Base-by-base conservation (phyloP, 306 rosid species). In the Rubus idaeus region DNA sequence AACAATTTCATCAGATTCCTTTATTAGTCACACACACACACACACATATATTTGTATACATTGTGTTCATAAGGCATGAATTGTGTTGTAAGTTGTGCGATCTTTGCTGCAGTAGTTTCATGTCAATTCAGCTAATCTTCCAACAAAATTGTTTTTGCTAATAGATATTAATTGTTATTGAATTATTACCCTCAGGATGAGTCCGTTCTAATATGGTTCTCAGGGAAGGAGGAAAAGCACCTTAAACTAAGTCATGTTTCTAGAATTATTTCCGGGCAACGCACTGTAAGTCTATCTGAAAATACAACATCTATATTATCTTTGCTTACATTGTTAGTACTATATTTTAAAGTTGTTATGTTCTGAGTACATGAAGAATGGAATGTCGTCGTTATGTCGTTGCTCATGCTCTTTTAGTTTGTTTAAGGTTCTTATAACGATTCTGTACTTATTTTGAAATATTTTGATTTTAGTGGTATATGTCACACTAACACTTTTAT, bases 241-340 rank as follows among this genome's bases (percentile, higher is more conserved):
- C 98, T 95, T 68, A 92, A 91, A 81, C 90, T 95, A 70, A 92
- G 92, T 75, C 94, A 91, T 10, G 99, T 95, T 58, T 91, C 99
- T 65, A 90, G 96, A 88, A 95, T 95, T 76, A 95, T 92, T 67
- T 92, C 99, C 52, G 99, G 99, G 81, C 99, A 95, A 63, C 98
- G 99, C 81, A 95, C 99, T 51, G 99, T 95, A 87, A 85, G 92
- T 81, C 70, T 18, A 77, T 63, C 70, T 78, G 73, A 62, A 63
- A 65, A 63, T 77, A 58, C 70, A 77, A 70, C 52, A 52, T 58
- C 75, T 69, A 47, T 77, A 45, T 62, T 78, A 69, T 52, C 62
- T 81, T 37, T 79, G 78, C 74, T 70, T 30, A 9, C 13, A 55
- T 61, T 55, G 73, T 75, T 16, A 17, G 8, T 20, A 55, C 49